A percentile compares a stretch with the other conserved stretches of the same genome.
These are phyloP conservation scores for Croton setiger DNA, from an alignment of 441 rosid species.

Conservation along the genomic window DNA sequence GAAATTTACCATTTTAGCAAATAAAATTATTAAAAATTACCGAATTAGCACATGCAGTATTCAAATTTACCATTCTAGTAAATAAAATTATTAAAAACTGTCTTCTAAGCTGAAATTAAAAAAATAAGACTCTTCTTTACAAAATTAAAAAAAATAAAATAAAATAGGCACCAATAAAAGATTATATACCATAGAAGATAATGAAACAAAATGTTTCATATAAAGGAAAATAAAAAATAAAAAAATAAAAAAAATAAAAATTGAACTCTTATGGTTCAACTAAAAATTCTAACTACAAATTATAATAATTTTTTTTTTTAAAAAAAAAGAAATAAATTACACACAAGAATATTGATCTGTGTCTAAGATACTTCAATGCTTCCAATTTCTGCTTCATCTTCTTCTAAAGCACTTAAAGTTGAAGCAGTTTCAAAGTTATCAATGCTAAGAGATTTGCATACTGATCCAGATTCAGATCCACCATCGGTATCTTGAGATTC, in stretches of 20 bases:
- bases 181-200: constrained; percentile 1
- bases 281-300: constrained; percentile 36
- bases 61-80: no score
- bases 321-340: no score
- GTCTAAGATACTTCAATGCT: constrained; percentile 19
- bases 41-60: no score
- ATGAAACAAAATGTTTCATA: not conserved
- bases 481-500: constrained; percentile 20
- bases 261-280: constrained; percentile 20
- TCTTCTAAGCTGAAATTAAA: constrained; percentile 6
- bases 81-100: no score
- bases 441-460: constrained; percentile 10
- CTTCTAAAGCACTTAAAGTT: constrained; percentile 21
- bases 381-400: constrained; percentile 19
- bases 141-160: not conserved
- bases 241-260: not conserved
- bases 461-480: constrained; percentile 28
- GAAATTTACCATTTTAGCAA: no score
- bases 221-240: not conserved
- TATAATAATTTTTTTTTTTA: not conserved
- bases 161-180: not conserved
- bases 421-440: constrained; percentile 15
- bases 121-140: not conserved
- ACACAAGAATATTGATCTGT: not conserved
- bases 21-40: no score